Evolutionary conservation across 2,329 filamentous ascomycete genomes (phyloP).

Genomic region (Cryoendolithus antarcticus): DNA sequence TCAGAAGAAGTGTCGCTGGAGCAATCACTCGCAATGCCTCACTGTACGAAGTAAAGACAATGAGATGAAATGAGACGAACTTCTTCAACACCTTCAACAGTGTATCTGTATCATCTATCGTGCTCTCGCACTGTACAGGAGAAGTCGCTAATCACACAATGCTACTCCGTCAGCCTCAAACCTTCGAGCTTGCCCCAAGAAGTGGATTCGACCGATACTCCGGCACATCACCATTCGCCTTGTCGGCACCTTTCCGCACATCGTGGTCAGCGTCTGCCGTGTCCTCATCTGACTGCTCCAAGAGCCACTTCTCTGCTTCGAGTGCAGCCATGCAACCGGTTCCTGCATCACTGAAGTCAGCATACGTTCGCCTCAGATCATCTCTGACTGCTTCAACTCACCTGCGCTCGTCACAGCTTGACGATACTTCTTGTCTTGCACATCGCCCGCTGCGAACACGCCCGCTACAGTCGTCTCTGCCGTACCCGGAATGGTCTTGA

Average conservation of each 20-base stretch:
- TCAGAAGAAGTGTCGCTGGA: too few species aligned
- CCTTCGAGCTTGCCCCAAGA: slow-evolving; percentile 31
- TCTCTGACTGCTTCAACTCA: slow-evolving; percentile 30
- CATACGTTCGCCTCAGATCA: neutral
- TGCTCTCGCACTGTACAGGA: too few species aligned
- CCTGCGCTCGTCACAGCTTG: slow-evolving; percentile 97
- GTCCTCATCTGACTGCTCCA: slow-evolving; percentile 59
- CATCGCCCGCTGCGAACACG: slow-evolving; percentile 92
- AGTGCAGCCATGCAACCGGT: slow-evolving; percentile 92
- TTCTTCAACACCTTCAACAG: too few species aligned
- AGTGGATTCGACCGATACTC: slow-evolving; percentile 55
- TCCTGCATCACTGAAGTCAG: slow-evolving; percentile 38
- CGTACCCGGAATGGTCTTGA: slow-evolving; percentile 78
- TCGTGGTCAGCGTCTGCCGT: slow-evolving; percentile 36
- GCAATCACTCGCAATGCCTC: too few species aligned
- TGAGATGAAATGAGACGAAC: too few species aligned
- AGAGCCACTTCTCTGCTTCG: slow-evolving; percentile 86
- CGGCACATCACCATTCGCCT: slow-evolving; percentile 42
- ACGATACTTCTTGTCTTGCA: slow-evolving; percentile 96
- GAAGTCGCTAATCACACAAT: too few species aligned
- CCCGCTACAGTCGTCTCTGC: slow-evolving; percentile 79
- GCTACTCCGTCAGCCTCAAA: too few species aligned
- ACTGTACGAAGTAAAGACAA: too few species aligned
- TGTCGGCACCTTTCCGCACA: slow-evolving; percentile 29
- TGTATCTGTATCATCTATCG: too few species aligned